Evolutionary conservation across 129 eudicot genomes (phyloP).

Genomic region (Rutidosis leptorrhynchoides): DNA sequence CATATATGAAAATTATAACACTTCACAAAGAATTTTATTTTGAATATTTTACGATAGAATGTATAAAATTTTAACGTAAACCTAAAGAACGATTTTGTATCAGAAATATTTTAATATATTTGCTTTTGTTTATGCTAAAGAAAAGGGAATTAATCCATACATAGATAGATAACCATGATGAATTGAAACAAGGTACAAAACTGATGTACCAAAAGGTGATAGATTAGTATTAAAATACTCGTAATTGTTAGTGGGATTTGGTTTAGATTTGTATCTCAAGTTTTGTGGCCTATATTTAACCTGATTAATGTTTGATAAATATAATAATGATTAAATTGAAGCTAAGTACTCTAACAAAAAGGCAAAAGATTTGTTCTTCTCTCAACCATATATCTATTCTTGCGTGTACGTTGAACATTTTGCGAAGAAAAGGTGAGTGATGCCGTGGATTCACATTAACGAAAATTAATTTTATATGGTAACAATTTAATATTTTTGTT

Average conservation of each 20-base stretch:
- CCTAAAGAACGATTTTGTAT: no score
- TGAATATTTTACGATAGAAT: no score
- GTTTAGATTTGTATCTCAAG: constrained; percentile 16
- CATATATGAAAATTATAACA: no score
- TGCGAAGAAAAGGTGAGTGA: constrained; percentile 15
- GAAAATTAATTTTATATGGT: background rate
- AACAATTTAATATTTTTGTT: background rate
- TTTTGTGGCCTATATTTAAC: constrained; percentile 30
- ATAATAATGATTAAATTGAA: constrained; percentile 10
- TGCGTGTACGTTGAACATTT: constrained; percentile 24
- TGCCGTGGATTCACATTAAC: constrained; percentile 29
- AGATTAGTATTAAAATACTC: constrained; percentile 10
- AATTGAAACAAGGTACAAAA: constrained; percentile 12
- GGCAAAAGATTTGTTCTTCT: constrained; percentile 20
- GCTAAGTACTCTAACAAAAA: constrained; percentile 22
- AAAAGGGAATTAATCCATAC: background rate
- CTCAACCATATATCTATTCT: constrained; percentile 18
- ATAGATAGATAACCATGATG: background rate
- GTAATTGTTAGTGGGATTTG: constrained; percentile 22
- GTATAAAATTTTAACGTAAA: no score
- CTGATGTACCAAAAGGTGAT: background rate
- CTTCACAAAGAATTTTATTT: no score
- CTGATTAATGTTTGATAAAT: constrained; percentile 2
- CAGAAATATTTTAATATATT: no score
- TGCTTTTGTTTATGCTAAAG: no score